Conservation (phyloP, 2,329 filamentous ascomycete species). For the Monosporascus sp. region DNA sequence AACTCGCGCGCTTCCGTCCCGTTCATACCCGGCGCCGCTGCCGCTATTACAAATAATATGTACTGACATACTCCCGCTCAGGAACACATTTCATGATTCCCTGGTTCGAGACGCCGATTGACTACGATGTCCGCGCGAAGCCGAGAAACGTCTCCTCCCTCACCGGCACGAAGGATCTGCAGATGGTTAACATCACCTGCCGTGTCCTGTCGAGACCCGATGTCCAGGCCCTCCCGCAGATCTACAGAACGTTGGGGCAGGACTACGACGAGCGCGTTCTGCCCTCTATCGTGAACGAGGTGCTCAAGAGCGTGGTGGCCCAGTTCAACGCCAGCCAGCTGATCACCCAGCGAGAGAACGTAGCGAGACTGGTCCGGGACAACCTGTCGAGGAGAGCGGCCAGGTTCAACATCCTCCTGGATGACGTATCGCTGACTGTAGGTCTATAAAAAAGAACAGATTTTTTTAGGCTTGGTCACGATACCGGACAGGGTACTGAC, state of each 20-base stretch:
- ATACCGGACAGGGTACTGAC: constrained; percentile 17
- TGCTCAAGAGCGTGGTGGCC: constrained; percentile 95
- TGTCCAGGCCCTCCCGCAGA: constrained; percentile 84
- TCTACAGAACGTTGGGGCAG: constrained; percentile 89
- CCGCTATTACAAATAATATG: neutral
- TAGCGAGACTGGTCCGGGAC: constrained; percentile 84
- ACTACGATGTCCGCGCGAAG: constrained; percentile 97
- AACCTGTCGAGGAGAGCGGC: constrained; percentile 88
- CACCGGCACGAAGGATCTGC: constrained; percentile 96
- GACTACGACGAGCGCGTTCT: constrained; percentile 97
- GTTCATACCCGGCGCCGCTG: no score
- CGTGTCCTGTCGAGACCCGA: constrained; percentile 93
- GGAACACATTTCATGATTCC: constrained; percentile 91
- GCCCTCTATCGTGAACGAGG: constrained; percentile 97
- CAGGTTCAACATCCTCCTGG: constrained; percentile 93
- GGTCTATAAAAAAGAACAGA: constrained; percentile 17
- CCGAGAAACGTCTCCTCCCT: constrained; percentile 94
- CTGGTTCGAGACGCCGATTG: constrained; percentile 95
- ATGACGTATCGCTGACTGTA: constrained; percentile 96
- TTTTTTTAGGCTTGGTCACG: no score
- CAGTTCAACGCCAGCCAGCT: constrained; percentile 98
- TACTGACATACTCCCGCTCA: constrained; percentile 30
- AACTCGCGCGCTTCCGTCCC: no score
- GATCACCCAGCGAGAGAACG: constrained; percentile 98
- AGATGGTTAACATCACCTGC: constrained; percentile 99